Conservation (phyloP, 345 rosid genomes). For the Ceriops decandra region DNA sequence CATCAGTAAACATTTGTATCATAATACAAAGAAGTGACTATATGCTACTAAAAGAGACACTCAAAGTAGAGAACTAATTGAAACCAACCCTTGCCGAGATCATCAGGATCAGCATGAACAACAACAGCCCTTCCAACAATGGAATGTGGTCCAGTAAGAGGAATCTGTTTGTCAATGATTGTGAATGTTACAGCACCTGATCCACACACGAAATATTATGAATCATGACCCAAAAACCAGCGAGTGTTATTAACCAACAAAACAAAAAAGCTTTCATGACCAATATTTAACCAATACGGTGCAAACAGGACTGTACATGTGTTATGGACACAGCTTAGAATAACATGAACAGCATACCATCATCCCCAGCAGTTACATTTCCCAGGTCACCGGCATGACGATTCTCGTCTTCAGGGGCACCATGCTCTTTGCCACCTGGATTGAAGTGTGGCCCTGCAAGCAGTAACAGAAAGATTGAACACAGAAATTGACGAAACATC, state of each 20-base stretch:
- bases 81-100: slow-evolving; percentile 86
- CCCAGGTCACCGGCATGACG: slow-evolving; percentile 99
- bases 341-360: slow-evolving; percentile 43
- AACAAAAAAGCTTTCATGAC: neutral
- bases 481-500: neutral
- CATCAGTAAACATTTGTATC: neutral
- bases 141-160: slow-evolving; percentile 73
- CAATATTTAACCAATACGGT: neutral
- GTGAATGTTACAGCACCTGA: slow-evolving; percentile 70
- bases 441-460: slow-evolving; percentile 83
- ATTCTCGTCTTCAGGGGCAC: slow-evolving; percentile 78
- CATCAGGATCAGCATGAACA: slow-evolving; percentile 93
- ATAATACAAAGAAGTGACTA: neutral
- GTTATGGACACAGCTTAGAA: neutral
- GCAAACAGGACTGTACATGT: neutral
- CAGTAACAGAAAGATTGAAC: slow-evolving; percentile 1
- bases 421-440: slow-evolving; percentile 81
- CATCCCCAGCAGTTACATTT: slow-evolving; percentile 69
- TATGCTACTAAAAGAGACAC: neutral
- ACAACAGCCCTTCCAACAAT: slow-evolving; percentile 95
- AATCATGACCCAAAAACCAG: neutral
- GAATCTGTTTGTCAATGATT: slow-evolving; percentile 69
- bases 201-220: slow-evolving; percentile 1
- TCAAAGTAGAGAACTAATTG: neutral
- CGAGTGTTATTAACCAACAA: neutral